phyloP scores from a whole-genome alignment of 805 yeast genomes.

The Tetrapisispora namnaoensis region DNA sequence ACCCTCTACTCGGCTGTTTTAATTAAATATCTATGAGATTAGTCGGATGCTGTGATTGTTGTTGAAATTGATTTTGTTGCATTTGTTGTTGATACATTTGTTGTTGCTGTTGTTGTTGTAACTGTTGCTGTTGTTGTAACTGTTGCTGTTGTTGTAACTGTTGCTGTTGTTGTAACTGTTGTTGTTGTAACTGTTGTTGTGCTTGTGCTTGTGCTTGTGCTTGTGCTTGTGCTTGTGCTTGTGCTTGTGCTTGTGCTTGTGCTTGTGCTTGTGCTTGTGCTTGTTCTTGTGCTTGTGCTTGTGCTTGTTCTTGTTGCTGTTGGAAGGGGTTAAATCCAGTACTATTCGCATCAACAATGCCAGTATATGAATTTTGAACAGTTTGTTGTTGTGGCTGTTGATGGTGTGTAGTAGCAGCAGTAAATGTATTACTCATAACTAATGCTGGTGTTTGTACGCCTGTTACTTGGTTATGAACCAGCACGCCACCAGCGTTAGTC shows the following conservation, averaged over 20 bases:
- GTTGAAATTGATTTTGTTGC: conserved; percentile 2
- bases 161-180: not conserved
- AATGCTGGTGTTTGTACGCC: conserved; percentile 2
- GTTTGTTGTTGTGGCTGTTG: not conserved
- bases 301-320: conserved; percentile 2
- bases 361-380: conserved; percentile 4
- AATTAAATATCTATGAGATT: conserved; percentile 25
- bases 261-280: conserved; percentile 5
- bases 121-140: not conserved
- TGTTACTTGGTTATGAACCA: not conserved
- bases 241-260: conserved; percentile 5
- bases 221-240: conserved; percentile 9
- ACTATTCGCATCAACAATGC: not conserved
- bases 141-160: conserved; percentile 2
- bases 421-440: conserved; percentile 1
- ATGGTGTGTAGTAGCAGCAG: not conserved
- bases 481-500: not conserved
- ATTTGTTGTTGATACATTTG: conserved; percentile 10
- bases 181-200: conserved; percentile 2
- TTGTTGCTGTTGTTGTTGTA: conserved; percentile 5
- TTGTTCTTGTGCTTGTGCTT: conserved; percentile 9
- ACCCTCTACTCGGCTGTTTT: too few species aligned
- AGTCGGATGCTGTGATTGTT: conserved; percentile 9
- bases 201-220: conserved; percentile 10
- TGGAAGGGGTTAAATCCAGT: conserved; percentile 2